These are phyloP conservation scores for Coprinopsis sp. DNA, from an alignment of 768 basidiomycete genomes.

Conservation along the genomic window DNA sequence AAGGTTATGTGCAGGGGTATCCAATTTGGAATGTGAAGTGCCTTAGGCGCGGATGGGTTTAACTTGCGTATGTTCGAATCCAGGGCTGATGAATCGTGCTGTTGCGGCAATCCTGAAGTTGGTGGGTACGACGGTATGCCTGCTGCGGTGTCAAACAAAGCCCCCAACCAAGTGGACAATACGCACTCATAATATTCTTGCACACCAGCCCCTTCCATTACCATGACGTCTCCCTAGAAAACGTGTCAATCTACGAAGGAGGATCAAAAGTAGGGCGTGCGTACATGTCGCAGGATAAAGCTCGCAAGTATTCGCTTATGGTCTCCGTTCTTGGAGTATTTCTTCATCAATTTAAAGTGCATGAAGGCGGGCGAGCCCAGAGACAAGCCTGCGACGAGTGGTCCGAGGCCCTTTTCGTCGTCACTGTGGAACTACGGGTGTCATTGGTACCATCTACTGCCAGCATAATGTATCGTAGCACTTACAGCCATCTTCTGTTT, in stretches of 20 bases:
- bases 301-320: constrained; percentile 40
- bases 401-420: constrained; percentile 67
- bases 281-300: constrained; percentile 64
- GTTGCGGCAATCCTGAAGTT: constrained; percentile 81
- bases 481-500: constrained; percentile 78
- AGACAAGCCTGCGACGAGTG: constrained; percentile 69
- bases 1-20: neutral
- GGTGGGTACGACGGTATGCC: constrained; percentile 70
- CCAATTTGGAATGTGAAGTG: no score
- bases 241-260: neutral
- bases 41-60: no score
- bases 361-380: constrained; percentile 74
- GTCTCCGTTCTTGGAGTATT: constrained; percentile 27
- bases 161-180: no score
- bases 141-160: constrained; percentile 22
- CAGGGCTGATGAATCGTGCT: constrained; percentile 48
- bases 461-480: constrained; percentile 4
- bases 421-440: constrained; percentile 70
- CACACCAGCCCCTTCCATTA: constrained; percentile 70
- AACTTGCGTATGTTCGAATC: neutral
- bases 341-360: constrained; percentile 61
- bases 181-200: constrained; percentile 70
- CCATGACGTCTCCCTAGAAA: constrained; percentile 64
- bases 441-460: neutral
- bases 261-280: constrained; percentile 13